phyloP scores from a whole-genome alignment of 2,329 filamentous ascomycete species.

The Botryosphaeria agaves region DNA sequence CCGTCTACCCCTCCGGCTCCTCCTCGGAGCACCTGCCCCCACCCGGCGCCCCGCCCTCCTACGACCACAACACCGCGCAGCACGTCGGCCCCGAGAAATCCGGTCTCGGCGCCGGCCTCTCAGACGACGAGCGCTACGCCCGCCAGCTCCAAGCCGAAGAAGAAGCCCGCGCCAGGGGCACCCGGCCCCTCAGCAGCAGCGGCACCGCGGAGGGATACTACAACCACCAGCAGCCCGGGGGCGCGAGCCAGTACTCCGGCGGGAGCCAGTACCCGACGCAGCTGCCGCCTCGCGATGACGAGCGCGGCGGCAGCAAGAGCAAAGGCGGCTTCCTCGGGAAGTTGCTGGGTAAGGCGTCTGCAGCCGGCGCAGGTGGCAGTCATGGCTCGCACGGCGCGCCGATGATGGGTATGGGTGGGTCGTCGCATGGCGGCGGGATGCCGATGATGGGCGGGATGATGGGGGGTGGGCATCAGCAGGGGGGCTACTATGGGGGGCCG shows the following conservation, averaged over 20 bases:
- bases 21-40: constrained; percentile 25
- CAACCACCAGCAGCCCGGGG: constrained; percentile 6
- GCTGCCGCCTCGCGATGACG: constrained; percentile 12
- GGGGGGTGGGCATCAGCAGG: constrained; percentile 13
- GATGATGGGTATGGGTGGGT: no score
- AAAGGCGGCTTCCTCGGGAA: constrained; percentile 15
- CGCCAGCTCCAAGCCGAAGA: constrained; percentile 72
- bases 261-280: no score
- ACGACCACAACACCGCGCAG: constrained; percentile 33
- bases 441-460: constrained; percentile 29
- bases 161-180: constrained; percentile 38
- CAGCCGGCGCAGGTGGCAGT: constrained; percentile 34
- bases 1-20: constrained; percentile 36
- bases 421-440: no score
- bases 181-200: constrained; percentile 25
- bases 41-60: constrained; percentile 49
- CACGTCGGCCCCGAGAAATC: constrained; percentile 28
- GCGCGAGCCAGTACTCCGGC: constrained; percentile 8
- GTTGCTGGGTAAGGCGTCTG: constrained; percentile 21
- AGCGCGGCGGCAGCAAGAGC: constrained; percentile 11
- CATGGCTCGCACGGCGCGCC: no score
- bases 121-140: constrained; percentile 58
- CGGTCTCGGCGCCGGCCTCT: constrained; percentile 20
- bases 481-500: constrained; percentile 10
- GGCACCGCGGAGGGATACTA: constrained; percentile 34